A percentile compares a stretch with the other conserved stretches of the same genome.
phyloP scores from a whole-genome alignment of 2,329 filamentous ascomycete genomes.

The Ophiostoma sp. region DNA sequence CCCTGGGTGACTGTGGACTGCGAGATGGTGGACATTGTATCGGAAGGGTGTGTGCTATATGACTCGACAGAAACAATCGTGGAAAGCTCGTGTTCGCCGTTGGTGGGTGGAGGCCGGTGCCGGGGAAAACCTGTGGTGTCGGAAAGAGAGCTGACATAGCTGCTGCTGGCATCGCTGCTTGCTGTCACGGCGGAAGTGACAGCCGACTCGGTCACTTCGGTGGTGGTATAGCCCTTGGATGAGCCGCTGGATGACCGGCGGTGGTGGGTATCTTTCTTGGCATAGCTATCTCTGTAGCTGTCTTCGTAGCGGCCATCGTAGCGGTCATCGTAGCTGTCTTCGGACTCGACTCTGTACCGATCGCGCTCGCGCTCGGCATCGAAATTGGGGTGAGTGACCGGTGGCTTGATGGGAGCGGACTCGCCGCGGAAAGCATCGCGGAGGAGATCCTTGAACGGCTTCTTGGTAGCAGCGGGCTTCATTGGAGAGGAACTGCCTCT shows the following conservation, averaged over 20 bases:
- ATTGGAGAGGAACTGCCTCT: conserved; percentile 46
- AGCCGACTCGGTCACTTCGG: conserved; percentile 31
- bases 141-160: conserved; percentile 24
- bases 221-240: conserved; percentile 29
- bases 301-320: background rate
- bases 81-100: conserved; percentile 51
- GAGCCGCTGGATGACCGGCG: conserved; percentile 34
- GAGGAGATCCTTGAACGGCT: conserved; percentile 53
- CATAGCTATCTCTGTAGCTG: conserved; percentile 29
- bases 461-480: conserved; percentile 42
- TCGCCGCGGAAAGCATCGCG: conserved; percentile 60
- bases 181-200: conserved; percentile 29
- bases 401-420: conserved; percentile 43
- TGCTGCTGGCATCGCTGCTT: conserved; percentile 27
- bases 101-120: conserved; percentile 47
- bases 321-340: conserved; percentile 27
- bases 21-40: conserved; percentile 47
- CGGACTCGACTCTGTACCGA: conserved; percentile 1
- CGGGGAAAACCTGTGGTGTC: conserved; percentile 28
- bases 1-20: conserved; percentile 51
- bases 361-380: conserved; percentile 29
- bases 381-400: conserved; percentile 45
- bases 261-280: background rate
- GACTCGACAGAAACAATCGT: conserved; percentile 53
- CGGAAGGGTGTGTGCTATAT: conserved; percentile 44